A percentile compares a stretch with the other conserved stretches of the same genome.
These are phyloP conservation scores for Candida berthetii DNA, from an alignment of 805 yeast species.

Conservation along the genomic window DNA sequence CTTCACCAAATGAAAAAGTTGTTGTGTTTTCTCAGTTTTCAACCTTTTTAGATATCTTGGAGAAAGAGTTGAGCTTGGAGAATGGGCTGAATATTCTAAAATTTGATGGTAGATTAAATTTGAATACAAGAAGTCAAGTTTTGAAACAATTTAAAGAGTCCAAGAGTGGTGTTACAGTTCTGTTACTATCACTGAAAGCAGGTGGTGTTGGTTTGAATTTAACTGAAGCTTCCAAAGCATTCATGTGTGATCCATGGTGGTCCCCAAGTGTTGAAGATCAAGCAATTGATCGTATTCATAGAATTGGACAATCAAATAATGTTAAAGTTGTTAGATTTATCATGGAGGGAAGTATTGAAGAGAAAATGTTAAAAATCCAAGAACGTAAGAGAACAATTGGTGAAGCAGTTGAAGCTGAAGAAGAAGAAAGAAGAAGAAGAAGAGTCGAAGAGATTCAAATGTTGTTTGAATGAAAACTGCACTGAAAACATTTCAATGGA, in stretches of 20 bases:
- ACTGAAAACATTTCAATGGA: background rate
- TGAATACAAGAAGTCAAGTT: conserved; percentile 58
- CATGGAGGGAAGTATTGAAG: conserved; percentile 78
- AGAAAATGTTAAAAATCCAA: conserved; percentile 81
- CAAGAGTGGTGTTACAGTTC: conserved; percentile 33
- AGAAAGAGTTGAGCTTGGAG: conserved; percentile 44
- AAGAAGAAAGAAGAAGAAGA: conserved; percentile 64
- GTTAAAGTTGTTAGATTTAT: conserved; percentile 80
- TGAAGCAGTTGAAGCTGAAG: conserved; percentile 72
- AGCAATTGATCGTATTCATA: conserved; percentile 85
- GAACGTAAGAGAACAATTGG: conserved; percentile 77
- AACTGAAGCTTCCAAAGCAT: conserved; percentile 80
- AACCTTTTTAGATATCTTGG: conserved; percentile 69
- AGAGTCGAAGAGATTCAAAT: conserved; percentile 69
- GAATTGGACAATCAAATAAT: conserved; percentile 75
- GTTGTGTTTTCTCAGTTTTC: conserved; percentile 93
- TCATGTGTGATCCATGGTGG: conserved; percentile 98
- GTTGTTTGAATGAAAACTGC: conserved; percentile 38
- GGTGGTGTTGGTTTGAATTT: conserved; percentile 93
- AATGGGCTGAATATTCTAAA: conserved; percentile 52
- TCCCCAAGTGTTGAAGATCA: conserved; percentile 87
- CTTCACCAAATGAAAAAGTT: conserved; percentile 60
- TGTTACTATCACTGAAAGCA: conserved; percentile 76
- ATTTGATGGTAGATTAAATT: conserved; percentile 76
- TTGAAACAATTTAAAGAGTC: conserved; percentile 45